Evolutionary conservation across 116 monocot species (phyloP).

Genomic region (Thalassia testudinum): DNA sequence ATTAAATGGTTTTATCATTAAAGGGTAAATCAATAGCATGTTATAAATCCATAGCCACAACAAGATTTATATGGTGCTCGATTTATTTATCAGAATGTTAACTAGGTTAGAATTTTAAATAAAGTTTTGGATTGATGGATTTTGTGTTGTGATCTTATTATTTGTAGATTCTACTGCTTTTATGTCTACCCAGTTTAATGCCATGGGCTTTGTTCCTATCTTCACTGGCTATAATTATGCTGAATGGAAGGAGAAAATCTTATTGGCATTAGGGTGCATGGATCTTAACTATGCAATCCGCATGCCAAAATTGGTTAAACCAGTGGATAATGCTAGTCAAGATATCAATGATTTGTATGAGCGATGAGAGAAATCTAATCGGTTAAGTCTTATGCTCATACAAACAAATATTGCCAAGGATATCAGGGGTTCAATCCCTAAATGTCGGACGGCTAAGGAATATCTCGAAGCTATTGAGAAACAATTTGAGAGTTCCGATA

Average conservation of each 20-base stretch:
- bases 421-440: not conserved
- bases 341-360: not conserved
- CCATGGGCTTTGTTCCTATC: not conserved
- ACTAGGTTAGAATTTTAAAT: too few relatives aligned
- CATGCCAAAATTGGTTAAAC: not conserved
- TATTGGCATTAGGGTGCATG: not conserved
- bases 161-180: not conserved
- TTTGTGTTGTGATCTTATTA: not conserved
- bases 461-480: constrained; percentile 1
- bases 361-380: not conserved
- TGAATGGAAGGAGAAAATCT: not conserved
- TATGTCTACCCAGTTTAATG: not conserved
- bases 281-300: not conserved
- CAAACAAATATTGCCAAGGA: not conserved
- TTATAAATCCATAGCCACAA: too few relatives aligned
- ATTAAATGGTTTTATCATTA: too few relatives aligned
- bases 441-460: not conserved
- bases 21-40: too few relatives aligned
- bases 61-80: too few relatives aligned
- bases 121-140: too few relatives aligned
- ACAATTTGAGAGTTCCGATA: not conserved
- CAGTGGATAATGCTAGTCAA: not conserved
- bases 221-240: not conserved
- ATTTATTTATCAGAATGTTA: too few relatives aligned
- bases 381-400: not conserved